A percentile compares a stretch with the other conserved stretches of the same genome.
Evolutionary conservation across 2,329 filamentous ascomycete species (phyloP).

Genomic region (Biscogniauxia mediterranea): DNA sequence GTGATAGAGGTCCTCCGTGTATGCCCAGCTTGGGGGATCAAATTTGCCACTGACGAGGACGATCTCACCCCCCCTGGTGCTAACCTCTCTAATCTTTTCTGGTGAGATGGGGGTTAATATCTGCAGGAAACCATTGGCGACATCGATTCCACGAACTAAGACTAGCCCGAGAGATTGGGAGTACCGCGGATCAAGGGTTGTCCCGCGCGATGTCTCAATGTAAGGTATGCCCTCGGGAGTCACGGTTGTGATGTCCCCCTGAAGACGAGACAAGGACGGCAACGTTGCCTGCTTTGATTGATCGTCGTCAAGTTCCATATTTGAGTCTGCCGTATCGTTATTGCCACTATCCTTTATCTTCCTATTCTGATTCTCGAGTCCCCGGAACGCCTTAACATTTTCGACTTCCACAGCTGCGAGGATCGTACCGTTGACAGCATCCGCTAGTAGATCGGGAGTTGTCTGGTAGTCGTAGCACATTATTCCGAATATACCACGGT

Average conservation of each 20-base stretch:
- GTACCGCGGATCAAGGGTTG: constrained; percentile 57
- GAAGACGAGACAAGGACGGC: constrained; percentile 12
- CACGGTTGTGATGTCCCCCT: constrained; percentile 34
- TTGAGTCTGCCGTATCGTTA: constrained; percentile 5
- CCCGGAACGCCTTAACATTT: constrained; percentile 48
- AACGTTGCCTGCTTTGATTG: constrained; percentile 5
- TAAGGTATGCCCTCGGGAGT: constrained; percentile 60
- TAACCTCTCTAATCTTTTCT: constrained; percentile 39
- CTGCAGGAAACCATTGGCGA: constrained; percentile 52
- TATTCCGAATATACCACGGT: constrained; percentile 60
- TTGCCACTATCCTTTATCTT: constrained; percentile 18
- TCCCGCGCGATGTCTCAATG: constrained; percentile 53
- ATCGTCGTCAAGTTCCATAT: constrained; percentile 25
- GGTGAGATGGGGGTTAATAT: constrained; percentile 60
- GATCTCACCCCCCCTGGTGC: constrained; percentile 45
- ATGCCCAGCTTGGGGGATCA: constrained; percentile 68
- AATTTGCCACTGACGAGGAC: constrained; percentile 68
- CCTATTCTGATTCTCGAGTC: constrained; percentile 1
- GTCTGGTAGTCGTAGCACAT: constrained; percentile 66
- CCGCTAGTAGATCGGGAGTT: constrained; percentile 55
- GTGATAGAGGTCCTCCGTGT: constrained; percentile 59
- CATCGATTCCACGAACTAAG: constrained; percentile 69
- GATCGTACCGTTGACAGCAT: constrained; percentile 69
- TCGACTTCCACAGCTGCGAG: constrained; percentile 66
- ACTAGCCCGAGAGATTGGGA: constrained; percentile 63